Evolutionary conservation across 2,329 filamentous ascomycete genomes (phyloP), one percentile per base, ranked within the genome.

Genomic region (Macrophomina pseudophaseolina): DNA sequence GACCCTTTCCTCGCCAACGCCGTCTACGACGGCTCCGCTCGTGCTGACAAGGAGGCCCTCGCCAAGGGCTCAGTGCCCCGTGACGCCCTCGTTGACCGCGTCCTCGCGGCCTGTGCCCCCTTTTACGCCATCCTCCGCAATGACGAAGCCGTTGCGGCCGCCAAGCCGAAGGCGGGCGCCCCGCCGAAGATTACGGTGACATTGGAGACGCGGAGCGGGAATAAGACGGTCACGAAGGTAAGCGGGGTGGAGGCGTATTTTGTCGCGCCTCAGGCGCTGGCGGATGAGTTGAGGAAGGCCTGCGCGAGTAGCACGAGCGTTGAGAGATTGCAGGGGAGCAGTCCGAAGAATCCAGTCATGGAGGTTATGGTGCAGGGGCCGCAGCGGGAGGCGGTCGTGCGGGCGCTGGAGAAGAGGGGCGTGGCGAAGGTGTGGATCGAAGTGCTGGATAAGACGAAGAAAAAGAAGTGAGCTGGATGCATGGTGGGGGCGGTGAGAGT

Each of bases 241-340:
- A 84, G 82, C 16, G 87, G 87, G 3, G 73, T 91, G 35, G 89
- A 91, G 71, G 77, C 83, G 0, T 91, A 89, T 70, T 83, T 85
- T 32, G 85, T 91, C 51, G 82, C 85, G 18, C 86, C 88, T 0
- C 83, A 83, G 53, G 77, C 85, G 1, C 78, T 91, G 64, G 87
- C 88, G 1, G 88, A 90, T 67, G 89, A 91, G 73, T 72, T 91
- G 71, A 83, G 89, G 72, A 90, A 88, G 78, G 85, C 86, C 38
- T 91, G 89, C 73, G 89, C 89, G 2, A 88, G 89, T n/a, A 87
- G 85, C 66, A 89, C 88, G 12, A 89, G 86, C 68, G 86, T 90
- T 1, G 83, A 86, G 40, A 85, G 87, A 70, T 78, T 88, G 38
- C 82, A 83, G 53, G 88, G 88, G 3, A 84, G 82, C 18, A 83